Evolutionary conservation across 2,329 filamentous ascomycete species (phyloP), one percentile per base, ranked within the genome.

Genomic region (Chaetomium sp.): DNA sequence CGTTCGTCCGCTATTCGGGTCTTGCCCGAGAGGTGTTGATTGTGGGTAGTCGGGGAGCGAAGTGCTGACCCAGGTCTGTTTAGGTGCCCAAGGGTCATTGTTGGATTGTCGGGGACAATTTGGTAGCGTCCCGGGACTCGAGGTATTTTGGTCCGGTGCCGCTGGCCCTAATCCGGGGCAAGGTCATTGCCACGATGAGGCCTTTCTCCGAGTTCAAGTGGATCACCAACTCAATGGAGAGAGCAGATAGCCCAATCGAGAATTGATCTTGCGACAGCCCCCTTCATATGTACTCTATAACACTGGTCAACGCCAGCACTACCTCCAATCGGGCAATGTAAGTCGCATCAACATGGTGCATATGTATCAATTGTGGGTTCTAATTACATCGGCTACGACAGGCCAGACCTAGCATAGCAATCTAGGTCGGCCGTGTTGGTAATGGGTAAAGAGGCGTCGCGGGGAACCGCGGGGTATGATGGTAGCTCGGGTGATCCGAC

Each of bases 41-140:
- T 13, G 31, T 25, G 47, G 47, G 10, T 21, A 12, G 10, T 19
- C 23, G 4, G n/a, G 2, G 21, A 19, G 2, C 25, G 51, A 29
- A 16, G 21, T 50, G 56, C 27, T 63, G 42, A 65, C 27, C 7
- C 23, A 0, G 21, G 3, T 12, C 38, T 5, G 16, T 13, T 9
- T 72, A 96, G 91, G 87, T 99, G 19, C 95, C 95, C 0, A 82
- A 90, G 73, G 95, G 95, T 1, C 95, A 99, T 80, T 96, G 93
- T 72, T 98, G 92, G 87, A 81, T 97, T 7, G 86, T 88, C 2
- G 95, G 95, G 2, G 95, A 99, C 77, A 98, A 98, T 76, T 74
- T 97, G 67, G 83, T 87, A 3, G 90, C 86, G 72, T 97, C 93
- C 27, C 82, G 92, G 69, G 95, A 99, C 79, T 97, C 93, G 51